A percentile compares a stretch with the other conserved stretches of the same genome.
Conservation (phyloP, 106 monocot genomes). For the Dendrobium nobile region DNA sequence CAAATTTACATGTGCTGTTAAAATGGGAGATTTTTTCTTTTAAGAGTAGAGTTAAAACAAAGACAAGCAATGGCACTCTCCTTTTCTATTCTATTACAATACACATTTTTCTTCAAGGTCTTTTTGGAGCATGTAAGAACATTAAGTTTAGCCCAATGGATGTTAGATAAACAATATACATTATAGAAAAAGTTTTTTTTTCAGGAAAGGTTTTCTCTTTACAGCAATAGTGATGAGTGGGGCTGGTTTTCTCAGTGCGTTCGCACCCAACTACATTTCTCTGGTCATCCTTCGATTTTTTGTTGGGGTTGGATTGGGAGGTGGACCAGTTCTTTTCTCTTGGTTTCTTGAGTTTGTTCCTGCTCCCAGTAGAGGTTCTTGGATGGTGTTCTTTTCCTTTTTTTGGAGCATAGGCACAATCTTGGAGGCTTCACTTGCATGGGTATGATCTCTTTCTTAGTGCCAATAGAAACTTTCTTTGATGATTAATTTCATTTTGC, state of each 20-base stretch:
- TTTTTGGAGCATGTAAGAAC: neutral
- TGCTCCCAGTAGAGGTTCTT: conserved; percentile 56
- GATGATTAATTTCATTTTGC: neutral
- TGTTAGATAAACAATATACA: neutral
- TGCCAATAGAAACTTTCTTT: neutral
- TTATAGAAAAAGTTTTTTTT: conserved; percentile 4
- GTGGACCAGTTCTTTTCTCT: conserved; percentile 65
- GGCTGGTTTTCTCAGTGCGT: conserved; percentile 47
- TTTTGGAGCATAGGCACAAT: conserved; percentile 63
- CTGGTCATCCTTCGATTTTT: conserved; percentile 43
- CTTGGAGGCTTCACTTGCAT: conserved; percentile 60
- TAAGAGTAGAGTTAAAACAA: neutral
- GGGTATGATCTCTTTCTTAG: conserved; percentile 35
- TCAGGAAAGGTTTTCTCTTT: conserved; percentile 67
- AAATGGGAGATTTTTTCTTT: too few species aligned
- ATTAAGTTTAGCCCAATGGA: neutral
- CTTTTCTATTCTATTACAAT: neutral
- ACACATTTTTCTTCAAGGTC: neutral
- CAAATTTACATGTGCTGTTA: too few species aligned
- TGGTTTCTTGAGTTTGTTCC: conserved; percentile 92
- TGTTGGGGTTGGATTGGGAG: conserved; percentile 72
- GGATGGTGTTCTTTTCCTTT: conserved; percentile 62
- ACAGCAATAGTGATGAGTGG: conserved; percentile 50
- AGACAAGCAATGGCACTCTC: neutral
- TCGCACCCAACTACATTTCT: conserved; percentile 46